These are phyloP conservation scores for Meredithiella fracta DNA, from an alignment of 2,329 filamentous ascomycete genomes.

Conservation along the genomic window DNA sequence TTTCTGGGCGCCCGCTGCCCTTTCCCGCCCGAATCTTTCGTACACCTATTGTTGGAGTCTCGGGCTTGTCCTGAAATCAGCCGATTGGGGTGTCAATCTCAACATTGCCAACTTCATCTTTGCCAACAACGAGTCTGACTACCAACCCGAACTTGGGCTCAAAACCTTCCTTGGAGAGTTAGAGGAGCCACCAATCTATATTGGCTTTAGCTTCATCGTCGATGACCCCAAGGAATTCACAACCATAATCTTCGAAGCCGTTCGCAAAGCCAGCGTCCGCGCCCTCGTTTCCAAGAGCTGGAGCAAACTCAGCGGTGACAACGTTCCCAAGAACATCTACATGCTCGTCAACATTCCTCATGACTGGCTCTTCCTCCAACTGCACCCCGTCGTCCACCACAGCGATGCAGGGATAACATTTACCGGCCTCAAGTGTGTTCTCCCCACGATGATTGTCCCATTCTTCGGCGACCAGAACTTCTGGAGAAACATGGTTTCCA, in stretches of 20 bases:
- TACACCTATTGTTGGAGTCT: slow-evolving; percentile 61
- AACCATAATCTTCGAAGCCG: slow-evolving; percentile 53
- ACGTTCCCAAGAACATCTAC: slow-evolving; percentile 46
- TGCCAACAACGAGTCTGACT: slow-evolving; percentile 48
- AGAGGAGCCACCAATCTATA: slow-evolving; percentile 45
- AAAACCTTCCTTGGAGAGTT: slow-evolving; percentile 38
- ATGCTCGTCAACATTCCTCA: slow-evolving; percentile 61
- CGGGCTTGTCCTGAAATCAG: slow-evolving; percentile 46
- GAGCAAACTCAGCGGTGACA: slow-evolving; percentile 49
- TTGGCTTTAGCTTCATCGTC: slow-evolving; percentile 62
- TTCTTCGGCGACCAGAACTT: slow-evolving; percentile 71
- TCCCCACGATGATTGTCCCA: slow-evolving; percentile 59
- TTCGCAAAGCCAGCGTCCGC: slow-evolving; percentile 47
- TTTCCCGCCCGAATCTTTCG: slow-evolving; percentile 57
- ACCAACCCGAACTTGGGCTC: slow-evolving; percentile 39
- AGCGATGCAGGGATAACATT: slow-evolving; percentile 67
- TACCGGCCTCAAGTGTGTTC: slow-evolving; percentile 53
- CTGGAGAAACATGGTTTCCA: slow-evolving; percentile 55
- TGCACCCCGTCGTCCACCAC: slow-evolving; percentile 53
- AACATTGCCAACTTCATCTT: slow-evolving; percentile 69
- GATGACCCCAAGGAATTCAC: slow-evolving; percentile 56
- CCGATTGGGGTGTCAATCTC: slow-evolving; percentile 52
- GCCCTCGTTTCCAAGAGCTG: slow-evolving; percentile 61
- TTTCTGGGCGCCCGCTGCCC: slow-evolving; percentile 58
- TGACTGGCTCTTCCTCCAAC: slow-evolving; percentile 58